Evolutionary conservation across 352 stramenopile species (phyloP).

Genomic region (Pythium angustatum): DNA sequence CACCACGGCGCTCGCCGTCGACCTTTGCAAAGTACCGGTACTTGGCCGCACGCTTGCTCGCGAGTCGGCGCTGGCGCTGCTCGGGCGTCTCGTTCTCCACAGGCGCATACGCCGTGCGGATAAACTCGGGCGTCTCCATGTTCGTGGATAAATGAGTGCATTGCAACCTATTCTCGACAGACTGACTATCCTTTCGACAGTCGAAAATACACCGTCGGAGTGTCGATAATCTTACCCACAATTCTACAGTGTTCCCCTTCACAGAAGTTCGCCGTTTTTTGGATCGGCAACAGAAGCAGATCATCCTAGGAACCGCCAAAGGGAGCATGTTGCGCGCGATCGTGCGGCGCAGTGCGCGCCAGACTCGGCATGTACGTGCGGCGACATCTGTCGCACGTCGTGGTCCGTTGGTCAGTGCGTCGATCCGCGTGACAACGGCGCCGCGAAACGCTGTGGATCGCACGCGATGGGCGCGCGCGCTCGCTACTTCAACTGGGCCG

Average conservation of each 20-base stretch:
- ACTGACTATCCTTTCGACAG: slow-evolving; percentile 8
- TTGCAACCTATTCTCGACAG: slow-evolving; percentile 16
- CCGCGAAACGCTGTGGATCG: slow-evolving; percentile 10
- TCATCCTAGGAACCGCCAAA: background rate
- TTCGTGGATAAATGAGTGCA: no score
- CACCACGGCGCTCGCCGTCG: slow-evolving; percentile 9
- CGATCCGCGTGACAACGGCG: slow-evolving; percentile 8
- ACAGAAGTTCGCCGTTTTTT: background rate
- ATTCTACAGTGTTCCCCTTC: background rate
- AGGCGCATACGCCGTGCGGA: slow-evolving; percentile 49
- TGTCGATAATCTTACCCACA: slow-evolving; percentile 14
- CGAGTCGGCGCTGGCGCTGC: slow-evolving; percentile 48
- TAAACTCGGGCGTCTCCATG: slow-evolving; percentile 57
- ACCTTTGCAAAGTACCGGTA: slow-evolving; percentile 52
- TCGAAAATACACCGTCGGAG: background rate
- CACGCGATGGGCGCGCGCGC: slow-evolving; percentile 1
- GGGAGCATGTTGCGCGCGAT: slow-evolving; percentile 21
- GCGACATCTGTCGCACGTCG: background rate
- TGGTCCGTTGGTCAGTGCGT: background rate
- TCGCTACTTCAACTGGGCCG: slow-evolving; percentile 21
- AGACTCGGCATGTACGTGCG: no score
- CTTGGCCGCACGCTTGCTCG: slow-evolving; percentile 68
- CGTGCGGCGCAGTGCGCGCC: slow-evolving; percentile 9
- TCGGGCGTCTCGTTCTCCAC: slow-evolving; percentile 46
- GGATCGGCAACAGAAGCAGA: background rate